phyloP scores from a whole-genome alignment of 495 filamentous ascomycete genomes.

The Penicillium maclennaniae region DNA sequence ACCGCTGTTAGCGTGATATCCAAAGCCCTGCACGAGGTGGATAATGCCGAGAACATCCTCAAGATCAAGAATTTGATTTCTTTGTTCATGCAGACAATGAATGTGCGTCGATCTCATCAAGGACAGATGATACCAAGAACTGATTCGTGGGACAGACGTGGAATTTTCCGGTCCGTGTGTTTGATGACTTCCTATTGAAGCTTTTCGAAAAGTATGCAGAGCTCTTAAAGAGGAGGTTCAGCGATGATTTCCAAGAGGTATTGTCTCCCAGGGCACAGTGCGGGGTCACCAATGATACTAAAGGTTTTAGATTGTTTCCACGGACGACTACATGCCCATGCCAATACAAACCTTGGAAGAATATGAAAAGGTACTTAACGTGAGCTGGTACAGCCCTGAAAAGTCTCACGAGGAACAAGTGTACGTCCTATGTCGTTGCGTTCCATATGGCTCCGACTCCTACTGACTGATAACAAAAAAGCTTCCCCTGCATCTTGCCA shows the following conservation, averaged over 20 bases:
- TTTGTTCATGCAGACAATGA: slow-evolving; percentile 96
- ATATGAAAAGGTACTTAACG: slow-evolving; percentile 89
- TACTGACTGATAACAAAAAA: slow-evolving; percentile 28
- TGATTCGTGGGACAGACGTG: slow-evolving; percentile 59
- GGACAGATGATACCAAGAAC: not conserved
- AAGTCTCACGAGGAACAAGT: slow-evolving; percentile 68
- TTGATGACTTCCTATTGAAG: slow-evolving; percentile 77
- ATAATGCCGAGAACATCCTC: slow-evolving; percentile 77
- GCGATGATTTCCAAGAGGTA: slow-evolving; percentile 89
- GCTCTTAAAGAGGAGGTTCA: slow-evolving; percentile 84
- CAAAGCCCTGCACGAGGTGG: slow-evolving; percentile 68
- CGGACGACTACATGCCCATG: slow-evolving; percentile 99
- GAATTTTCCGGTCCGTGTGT: slow-evolving; percentile 76
- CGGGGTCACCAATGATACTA: slow-evolving; percentile 1
- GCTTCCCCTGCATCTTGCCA: slow-evolving; percentile 86
- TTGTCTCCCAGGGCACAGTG: not conserved
- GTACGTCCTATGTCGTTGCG: slow-evolving; percentile 42
- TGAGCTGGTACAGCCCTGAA: slow-evolving; percentile 88
- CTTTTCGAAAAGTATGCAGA: slow-evolving; percentile 93
- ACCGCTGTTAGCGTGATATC: slow-evolving; percentile 75
- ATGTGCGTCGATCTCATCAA: slow-evolving; percentile 46
- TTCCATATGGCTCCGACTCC: not conserved
- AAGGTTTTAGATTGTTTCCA: slow-evolving; percentile 71
- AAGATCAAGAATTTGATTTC: slow-evolving; percentile 91
- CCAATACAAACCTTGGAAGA: slow-evolving; percentile 83